These are phyloP conservation scores for Aegilops tauschii DNA, from an alignment of 176 grass and related monocot genomes.

Conservation along the genomic window DNA sequence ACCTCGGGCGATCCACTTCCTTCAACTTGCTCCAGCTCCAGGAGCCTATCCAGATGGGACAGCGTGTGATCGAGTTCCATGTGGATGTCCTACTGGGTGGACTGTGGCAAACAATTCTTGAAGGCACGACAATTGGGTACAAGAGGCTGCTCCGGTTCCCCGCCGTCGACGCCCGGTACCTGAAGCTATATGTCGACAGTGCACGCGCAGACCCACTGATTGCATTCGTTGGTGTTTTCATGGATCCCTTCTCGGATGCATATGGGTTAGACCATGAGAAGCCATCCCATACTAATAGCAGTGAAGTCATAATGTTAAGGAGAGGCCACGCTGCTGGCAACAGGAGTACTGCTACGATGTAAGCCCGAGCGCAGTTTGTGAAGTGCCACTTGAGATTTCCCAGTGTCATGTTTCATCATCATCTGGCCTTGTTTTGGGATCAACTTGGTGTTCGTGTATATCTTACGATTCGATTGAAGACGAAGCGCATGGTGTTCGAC, in stretches of 20 bases:
- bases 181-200: conserved; percentile 54
- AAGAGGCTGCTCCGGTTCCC: conserved; percentile 75
- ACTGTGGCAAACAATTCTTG: conserved; percentile 52
- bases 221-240: conserved; percentile 68
- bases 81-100: conserved; percentile 49
- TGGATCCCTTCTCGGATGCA: conserved; percentile 48
- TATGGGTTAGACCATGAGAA: conserved; percentile 30
- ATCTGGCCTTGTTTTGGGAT: not conserved
- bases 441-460: not conserved
- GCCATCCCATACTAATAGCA: conserved; percentile 14
- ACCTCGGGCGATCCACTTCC: conserved; percentile 43
- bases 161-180: conserved; percentile 31
- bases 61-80: conserved; percentile 77
- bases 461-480: not conserved
- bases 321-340: conserved; percentile 12
- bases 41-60: conserved; percentile 95
- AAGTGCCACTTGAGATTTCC: not conserved
- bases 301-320: conserved; percentile 30
- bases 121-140: conserved; percentile 79
- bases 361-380: not conserved
- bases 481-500: not conserved
- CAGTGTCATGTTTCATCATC: not conserved
- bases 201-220: conserved; percentile 70
- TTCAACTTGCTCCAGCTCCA: conserved; percentile 87
- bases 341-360: conserved; percentile 42